phyloP scores from a whole-genome alignment of 371 early-diverging fungal species.

The Mucor plumbeus region DNA sequence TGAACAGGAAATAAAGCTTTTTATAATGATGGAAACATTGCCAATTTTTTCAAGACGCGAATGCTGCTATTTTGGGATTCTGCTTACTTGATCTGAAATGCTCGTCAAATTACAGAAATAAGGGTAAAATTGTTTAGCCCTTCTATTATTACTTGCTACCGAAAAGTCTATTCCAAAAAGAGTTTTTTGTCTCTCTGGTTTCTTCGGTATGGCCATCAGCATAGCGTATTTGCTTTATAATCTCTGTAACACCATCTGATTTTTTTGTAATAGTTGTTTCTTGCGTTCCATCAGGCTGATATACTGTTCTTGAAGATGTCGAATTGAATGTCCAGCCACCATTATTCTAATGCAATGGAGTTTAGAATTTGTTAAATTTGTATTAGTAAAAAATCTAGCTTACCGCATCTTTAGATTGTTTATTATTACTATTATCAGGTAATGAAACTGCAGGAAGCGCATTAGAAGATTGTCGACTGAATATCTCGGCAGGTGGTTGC shows the following conservation, averaged over 20 bases:
- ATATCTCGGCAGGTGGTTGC: neutral
- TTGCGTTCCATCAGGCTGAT: slow-evolving; percentile 44
- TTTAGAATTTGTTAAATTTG: neutral
- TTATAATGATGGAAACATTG: neutral
- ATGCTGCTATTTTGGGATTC: slow-evolving; percentile 5
- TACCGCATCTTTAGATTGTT: neutral
- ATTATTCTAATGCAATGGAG: slow-evolving; percentile 5
- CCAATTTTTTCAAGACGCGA: neutral
- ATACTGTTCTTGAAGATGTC: slow-evolving; percentile 33
- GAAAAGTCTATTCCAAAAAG: slow-evolving; percentile 18
- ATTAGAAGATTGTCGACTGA: neutral
- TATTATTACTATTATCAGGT: neutral
- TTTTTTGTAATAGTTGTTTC: slow-evolving; percentile 37
- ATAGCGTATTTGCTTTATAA: slow-evolving; percentile 32
- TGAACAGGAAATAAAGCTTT: neutral
- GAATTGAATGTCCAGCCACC: slow-evolving; percentile 39
- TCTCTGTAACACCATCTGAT: slow-evolving; percentile 45
- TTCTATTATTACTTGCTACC: neutral
- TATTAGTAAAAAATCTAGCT: neutral
- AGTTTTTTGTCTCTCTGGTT: slow-evolving; percentile 26
- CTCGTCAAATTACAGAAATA: neutral
- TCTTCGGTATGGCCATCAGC: slow-evolving; percentile 48
- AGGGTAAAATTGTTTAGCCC: slow-evolving; percentile 1
- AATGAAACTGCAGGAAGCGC: neutral
- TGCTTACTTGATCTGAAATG: slow-evolving; percentile 5